A percentile compares a stretch with the other conserved stretches of the same genome.
Evolutionary conservation across 2,329 filamentous ascomycete genomes (phyloP).

Genomic region (Diaporthe citri): DNA sequence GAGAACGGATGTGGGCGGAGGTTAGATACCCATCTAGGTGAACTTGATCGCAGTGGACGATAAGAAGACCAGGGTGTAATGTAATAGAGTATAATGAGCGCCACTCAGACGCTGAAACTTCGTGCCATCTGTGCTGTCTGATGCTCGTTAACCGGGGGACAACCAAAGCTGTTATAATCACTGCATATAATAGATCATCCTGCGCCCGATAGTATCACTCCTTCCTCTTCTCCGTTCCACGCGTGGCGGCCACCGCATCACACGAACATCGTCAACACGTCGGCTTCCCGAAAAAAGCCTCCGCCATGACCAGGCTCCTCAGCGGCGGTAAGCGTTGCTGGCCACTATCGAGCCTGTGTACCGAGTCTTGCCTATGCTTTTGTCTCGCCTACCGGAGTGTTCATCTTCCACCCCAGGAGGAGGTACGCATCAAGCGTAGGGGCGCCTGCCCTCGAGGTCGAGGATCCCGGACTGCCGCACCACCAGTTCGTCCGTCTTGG

Average conservation of each 20-base stretch:
- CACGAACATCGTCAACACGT: neutral
- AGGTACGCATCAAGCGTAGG: neutral
- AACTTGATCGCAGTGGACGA: neutral
- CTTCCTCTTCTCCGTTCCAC: neutral
- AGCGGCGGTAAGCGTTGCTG: neutral
- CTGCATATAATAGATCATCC: neutral
- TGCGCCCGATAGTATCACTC: neutral
- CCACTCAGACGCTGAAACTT: neutral
- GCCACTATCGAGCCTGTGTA: neutral
- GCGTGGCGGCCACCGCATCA: neutral
- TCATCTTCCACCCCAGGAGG: conserved; percentile 1
- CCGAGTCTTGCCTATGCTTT: neutral
- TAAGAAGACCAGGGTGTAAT: neutral
- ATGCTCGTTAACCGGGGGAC: too few relatives aligned
- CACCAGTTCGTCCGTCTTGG: neutral
- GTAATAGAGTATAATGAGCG: too few relatives aligned
- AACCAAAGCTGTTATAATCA: neutral
- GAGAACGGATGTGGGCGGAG: neutral
- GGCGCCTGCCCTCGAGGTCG: neutral
- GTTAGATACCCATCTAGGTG: neutral
- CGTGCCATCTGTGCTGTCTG: neutral
- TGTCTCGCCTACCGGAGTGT: neutral
- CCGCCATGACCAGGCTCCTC: neutral
- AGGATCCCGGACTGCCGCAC: neutral
- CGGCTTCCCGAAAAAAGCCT: neutral